Conservation (phyloP, 768 basidiomycete species). For the Lyophyllum atratum region DNA sequence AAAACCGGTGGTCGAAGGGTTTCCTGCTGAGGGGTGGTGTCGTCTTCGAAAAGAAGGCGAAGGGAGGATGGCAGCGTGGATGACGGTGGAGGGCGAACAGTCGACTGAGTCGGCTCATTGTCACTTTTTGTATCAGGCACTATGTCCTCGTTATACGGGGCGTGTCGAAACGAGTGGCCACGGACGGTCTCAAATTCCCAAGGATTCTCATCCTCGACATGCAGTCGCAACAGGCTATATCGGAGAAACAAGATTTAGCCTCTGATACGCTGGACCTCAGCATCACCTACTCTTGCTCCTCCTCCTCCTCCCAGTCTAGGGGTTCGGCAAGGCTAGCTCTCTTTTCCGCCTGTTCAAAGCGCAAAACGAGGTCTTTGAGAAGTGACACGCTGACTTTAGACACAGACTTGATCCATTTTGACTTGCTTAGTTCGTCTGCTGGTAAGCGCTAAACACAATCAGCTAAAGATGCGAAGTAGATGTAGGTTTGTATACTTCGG, state of each 20-base stretch:
- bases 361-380: conserved; percentile 79
- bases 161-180: conserved; percentile 27
- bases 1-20: conserved; percentile 44
- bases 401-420: conserved; percentile 86
- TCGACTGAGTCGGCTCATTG: conserved; percentile 34
- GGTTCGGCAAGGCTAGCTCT: conserved; percentile 77
- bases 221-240: conserved; percentile 17
- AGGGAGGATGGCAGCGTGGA: conserved; percentile 74
- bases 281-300: conserved; percentile 51
- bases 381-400: conserved; percentile 66
- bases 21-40: conserved; percentile 35
- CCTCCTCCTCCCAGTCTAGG: conserved; percentile 72
- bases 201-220: conserved; percentile 39
- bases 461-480: neutral
- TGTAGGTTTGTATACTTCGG: conserved; percentile 54
- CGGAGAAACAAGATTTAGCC: neutral
- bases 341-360: conserved; percentile 75
- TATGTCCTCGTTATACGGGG: conserved; percentile 24
- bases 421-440: conserved; percentile 86
- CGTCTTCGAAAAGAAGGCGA: conserved; percentile 76
- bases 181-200: conserved; percentile 83
- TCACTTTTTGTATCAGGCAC: conserved; percentile 18
- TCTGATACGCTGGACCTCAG: neutral
- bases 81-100: conserved; percentile 46
- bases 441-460: conserved; percentile 63